Percentiles rank a stretch among this genome's conserved stretches.
Evolutionary conservation across 768 basidiomycete genomes (phyloP).

Genomic region (Coprinopsis sp.): DNA sequence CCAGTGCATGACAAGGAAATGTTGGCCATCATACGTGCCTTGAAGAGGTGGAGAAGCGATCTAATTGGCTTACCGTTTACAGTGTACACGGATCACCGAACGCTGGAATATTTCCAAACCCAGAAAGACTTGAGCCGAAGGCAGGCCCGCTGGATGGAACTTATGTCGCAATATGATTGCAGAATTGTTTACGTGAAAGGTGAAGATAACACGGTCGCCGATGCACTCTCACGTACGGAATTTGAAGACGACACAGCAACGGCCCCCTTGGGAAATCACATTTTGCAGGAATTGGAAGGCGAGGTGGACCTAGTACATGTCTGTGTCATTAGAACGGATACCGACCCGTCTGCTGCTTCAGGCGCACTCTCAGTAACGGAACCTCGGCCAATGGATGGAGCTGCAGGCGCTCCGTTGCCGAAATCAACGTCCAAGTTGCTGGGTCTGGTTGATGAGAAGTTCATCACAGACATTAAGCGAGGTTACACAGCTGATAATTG

Average conservation of each 20-base stretch:
- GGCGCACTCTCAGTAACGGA: too few relatives aligned
- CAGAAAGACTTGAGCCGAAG: constrained; percentile 28
- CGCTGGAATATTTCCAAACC: constrained; percentile 26
- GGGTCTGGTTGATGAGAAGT: background rate
- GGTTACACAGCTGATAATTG: background rate
- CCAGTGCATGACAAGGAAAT: constrained; percentile 36
- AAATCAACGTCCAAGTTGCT: background rate
- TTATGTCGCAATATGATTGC: constrained; percentile 31
- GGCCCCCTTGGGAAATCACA: background rate
- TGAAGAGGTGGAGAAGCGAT: constrained; percentile 23
- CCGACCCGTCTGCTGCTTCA: background rate
- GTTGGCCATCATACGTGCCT: constrained; percentile 28
- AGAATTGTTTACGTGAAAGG: constrained; percentile 31
- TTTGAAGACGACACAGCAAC: background rate
- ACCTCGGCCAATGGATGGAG: too few relatives aligned
- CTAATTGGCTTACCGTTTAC: constrained; percentile 18
- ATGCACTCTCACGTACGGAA: constrained; percentile 29
- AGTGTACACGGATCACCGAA: constrained; percentile 34
- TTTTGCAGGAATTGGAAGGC: background rate
- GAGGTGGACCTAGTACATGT: background rate
- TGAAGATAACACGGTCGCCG: constrained; percentile 29
- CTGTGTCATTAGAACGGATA: background rate
- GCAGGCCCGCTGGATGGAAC: constrained; percentile 32
- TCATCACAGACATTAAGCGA: background rate
- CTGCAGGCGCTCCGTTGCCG: background rate